phyloP scores from a whole-genome alignment of 1,284 basidiomycete species.

The Moniliophthora roreri region DNA sequence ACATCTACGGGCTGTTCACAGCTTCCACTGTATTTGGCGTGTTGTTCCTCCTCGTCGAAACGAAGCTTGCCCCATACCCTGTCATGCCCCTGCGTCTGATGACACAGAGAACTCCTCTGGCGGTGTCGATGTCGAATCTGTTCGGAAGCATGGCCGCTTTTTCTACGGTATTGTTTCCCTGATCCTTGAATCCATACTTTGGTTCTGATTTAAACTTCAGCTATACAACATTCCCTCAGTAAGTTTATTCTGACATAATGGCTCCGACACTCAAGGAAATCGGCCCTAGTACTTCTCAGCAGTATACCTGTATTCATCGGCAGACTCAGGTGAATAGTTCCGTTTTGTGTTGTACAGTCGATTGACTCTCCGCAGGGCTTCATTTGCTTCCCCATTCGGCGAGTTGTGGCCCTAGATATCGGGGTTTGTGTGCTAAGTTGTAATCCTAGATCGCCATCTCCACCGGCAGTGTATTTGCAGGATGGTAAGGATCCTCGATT shows the following conservation, averaged over 20 bases:
- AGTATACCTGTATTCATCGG: constrained; percentile 74
- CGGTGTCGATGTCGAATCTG: constrained; percentile 81
- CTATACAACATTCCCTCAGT: constrained; percentile 85
- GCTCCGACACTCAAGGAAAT: constrained; percentile 13
- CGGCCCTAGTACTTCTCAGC: constrained; percentile 75
- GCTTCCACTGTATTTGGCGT: constrained; percentile 53
- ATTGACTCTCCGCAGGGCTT: constrained; percentile 40
- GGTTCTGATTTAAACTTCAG: constrained; percentile 35
- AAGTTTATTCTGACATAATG: constrained; percentile 25
- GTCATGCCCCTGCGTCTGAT: constrained; percentile 84
- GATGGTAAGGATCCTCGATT: constrained; percentile 58
- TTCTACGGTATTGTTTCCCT: constrained; percentile 60
- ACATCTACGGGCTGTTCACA: constrained; percentile 65
- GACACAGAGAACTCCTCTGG: constrained; percentile 72
- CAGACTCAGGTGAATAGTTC: constrained; percentile 56
- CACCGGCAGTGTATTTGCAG: constrained; percentile 79
- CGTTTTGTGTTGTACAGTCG: constrained; percentile 26
- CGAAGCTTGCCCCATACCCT: constrained; percentile 72
- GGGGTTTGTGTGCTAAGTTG: constrained; percentile 9
- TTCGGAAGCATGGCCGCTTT: constrained; percentile 75
- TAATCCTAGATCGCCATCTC: constrained; percentile 70
- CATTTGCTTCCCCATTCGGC: constrained; percentile 85
- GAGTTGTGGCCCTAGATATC: constrained; percentile 16
- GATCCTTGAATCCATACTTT: no score
- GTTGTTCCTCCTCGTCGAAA: constrained; percentile 75